These are phyloP conservation scores for Blepharisma japonicum DNA, from an alignment of 73 alveolate species.

Conservation along the genomic window DNA sequence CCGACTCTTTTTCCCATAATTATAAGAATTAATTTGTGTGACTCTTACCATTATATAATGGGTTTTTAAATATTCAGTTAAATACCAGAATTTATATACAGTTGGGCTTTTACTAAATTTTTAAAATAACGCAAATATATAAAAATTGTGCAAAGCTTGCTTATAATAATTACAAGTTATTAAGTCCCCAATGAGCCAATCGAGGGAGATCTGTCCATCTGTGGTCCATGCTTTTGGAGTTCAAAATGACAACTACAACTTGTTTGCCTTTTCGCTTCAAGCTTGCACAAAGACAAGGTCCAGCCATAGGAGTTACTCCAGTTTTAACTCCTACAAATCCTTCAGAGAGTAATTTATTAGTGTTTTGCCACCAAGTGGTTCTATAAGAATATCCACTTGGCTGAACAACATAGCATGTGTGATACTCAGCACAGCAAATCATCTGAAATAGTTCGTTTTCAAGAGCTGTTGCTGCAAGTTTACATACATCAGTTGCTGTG, in stretches of 20 bases:
- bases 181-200: conserved; percentile 69
- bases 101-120: no score
- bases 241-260: conserved; percentile 63
- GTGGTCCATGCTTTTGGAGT: conserved; percentile 65
- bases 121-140: no score
- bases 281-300: conserved; percentile 82
- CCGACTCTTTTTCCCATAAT: conserved; percentile 28
- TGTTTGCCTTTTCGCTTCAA: conserved; percentile 55
- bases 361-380: conserved; percentile 66
- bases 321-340: conserved; percentile 84
- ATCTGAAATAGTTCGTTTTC: neutral
- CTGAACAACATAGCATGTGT: neutral
- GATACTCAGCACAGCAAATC: neutral
- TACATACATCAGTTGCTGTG: conserved; percentile 21
- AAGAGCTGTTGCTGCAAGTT: neutral
- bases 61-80: no score
- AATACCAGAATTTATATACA: no score
- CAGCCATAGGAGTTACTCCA: conserved; percentile 87
- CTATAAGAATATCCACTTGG: conserved; percentile 23
- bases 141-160: neutral
- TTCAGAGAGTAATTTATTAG: conserved; percentile 68
- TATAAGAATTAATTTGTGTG: neutral
- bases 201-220: conserved; percentile 80
- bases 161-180: conserved; percentile 35
- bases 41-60: neutral